phyloP scores from a whole-genome alignment of 441 rosid species.

The Hura crepitans region DNA sequence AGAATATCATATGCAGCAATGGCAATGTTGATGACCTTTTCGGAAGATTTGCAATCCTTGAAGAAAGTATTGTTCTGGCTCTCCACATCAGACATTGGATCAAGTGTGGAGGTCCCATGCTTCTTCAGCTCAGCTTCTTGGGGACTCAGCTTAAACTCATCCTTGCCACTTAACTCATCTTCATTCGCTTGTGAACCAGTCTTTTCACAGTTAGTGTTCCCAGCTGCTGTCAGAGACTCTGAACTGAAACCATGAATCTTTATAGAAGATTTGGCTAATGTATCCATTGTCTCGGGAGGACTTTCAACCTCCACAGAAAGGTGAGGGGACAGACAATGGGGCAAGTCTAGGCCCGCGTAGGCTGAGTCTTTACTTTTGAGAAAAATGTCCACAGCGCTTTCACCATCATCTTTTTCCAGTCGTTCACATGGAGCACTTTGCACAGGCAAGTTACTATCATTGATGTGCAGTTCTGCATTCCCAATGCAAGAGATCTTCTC shows the following conservation, averaged over 20 bases:
- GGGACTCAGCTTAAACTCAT: constrained; percentile 19
- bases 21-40: constrained; percentile 22
- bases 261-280: constrained; percentile 2
- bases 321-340: constrained; percentile 5
- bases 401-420: constrained; percentile 23
- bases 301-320: constrained; percentile 20
- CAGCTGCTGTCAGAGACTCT: constrained; percentile 27
- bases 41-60: constrained; percentile 20
- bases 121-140: constrained; percentile 25
- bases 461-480: constrained; percentile 27
- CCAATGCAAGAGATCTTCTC: constrained; percentile 29
- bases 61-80: constrained; percentile 16
- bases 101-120: constrained; percentile 21
- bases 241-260: constrained; percentile 16
- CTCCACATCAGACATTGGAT: constrained; percentile 10
- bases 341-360: constrained; percentile 16
- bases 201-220: not conserved
- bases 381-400: constrained; percentile 15
- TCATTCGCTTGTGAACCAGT: constrained; percentile 20
- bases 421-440: constrained; percentile 23
- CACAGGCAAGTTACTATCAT: constrained; percentile 25
- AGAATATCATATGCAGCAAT: constrained; percentile 14
- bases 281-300: constrained; percentile 21
- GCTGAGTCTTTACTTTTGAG: constrained; percentile 20
- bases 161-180: constrained; percentile 22